phyloP scores from a whole-genome alignment of 2,329 filamentous ascomycete genomes.

The Pezicula radicicola region DNA sequence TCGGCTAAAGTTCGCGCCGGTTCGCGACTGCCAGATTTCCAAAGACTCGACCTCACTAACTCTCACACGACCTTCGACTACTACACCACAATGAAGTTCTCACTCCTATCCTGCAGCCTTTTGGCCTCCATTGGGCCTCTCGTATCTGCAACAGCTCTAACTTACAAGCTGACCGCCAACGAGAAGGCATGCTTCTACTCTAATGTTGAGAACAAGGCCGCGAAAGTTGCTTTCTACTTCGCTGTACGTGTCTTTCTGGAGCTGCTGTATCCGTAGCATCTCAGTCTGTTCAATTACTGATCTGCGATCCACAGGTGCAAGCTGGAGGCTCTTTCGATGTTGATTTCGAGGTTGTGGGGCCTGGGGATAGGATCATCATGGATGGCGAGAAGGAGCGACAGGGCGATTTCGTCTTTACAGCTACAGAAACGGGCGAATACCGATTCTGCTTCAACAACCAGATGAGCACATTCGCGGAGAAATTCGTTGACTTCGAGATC shows the following conservation, averaged over 20 bases:
- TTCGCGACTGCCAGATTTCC: constrained; percentile 13
- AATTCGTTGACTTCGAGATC: constrained; percentile 97
- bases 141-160: constrained; percentile 84
- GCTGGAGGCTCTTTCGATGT: constrained; percentile 96
- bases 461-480: constrained; percentile 97
- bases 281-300: background rate
- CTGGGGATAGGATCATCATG: constrained; percentile 76
- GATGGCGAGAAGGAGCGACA: constrained; percentile 89
- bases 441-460: constrained; percentile 98
- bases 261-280: background rate
- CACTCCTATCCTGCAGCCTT: constrained; percentile 61
- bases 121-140: constrained; percentile 68
- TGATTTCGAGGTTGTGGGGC: constrained; percentile 85
- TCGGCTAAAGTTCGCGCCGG: too few relatives aligned
- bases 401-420: constrained; percentile 97
- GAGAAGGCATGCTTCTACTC: constrained; percentile 97
- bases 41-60: background rate
- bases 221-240: constrained; percentile 98
- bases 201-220: constrained; percentile 69
- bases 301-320: constrained; percentile 68
- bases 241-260: constrained; percentile 59
- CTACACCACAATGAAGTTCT: constrained; percentile 58
- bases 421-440: constrained; percentile 84
- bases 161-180: constrained; percentile 85
- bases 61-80: constrained; percentile 2